Base-by-base conservation (phyloP, 2,329 filamentous ascomycete genomes). In the Sphaerulina vaccinii region DNA sequence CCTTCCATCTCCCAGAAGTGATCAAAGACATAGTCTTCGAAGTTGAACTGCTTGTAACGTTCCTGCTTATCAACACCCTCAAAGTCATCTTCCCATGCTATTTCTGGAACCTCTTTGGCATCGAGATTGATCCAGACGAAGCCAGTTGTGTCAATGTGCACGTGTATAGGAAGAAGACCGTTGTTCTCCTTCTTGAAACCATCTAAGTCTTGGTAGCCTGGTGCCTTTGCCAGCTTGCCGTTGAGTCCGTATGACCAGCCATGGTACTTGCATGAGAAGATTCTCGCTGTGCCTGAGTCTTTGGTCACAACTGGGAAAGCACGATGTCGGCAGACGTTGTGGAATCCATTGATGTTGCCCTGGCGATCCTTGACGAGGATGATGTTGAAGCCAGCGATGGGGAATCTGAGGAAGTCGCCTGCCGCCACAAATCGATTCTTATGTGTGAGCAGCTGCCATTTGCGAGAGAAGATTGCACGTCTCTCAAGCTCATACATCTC, bases 111-210 rank as follows among this genome's bases (percentile, higher is more conserved):
- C 56, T 70, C 71, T 67, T 63, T 65, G 8, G 62, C 68, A 43
- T 83, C 79, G 47, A 84, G 64, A 62, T 84, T 84, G 45, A 82
- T 72, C 77, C 78, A 83, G 55, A 83, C 70, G 64, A 83, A 83
- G 18, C 79, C 79, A 4, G 75, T 76, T 32, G 57, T 59, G 64
- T 82, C 79, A 33, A 81, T 62, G 57, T 79, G 75, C 3, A 79
- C 70, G 55, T 82, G 78, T 48, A 82, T 76, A 2, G 73, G 74
- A 52, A 83, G 76, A 0, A 85, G 72, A 5, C 76, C 73, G 55
- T 84, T 83, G 63, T 79, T 68, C 9, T 71, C 68, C 66, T 76
- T 80, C 58, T 82, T 76, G 59, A 85, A 85, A 7, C 76, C 79
- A 1, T 73, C 69, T 1, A 83, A 67, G 16, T 77, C 74, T 35